Conservation (phyloP, 2,329 filamentous ascomycete species). For the Colletotrichum camelliae region DNA sequence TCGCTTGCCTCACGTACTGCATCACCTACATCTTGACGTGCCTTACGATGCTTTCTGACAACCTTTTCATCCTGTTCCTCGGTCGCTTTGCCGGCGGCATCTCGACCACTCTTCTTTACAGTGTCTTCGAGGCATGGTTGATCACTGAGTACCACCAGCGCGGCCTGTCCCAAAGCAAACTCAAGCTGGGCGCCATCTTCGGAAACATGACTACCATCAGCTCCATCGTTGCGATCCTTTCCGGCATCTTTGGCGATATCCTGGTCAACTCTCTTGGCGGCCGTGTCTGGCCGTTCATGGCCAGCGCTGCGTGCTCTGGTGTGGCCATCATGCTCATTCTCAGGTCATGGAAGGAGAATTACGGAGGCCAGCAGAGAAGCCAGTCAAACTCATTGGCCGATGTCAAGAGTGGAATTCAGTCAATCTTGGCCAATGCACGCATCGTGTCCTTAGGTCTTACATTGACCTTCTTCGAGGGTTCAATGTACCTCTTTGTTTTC, state of each 20-base stretch:
- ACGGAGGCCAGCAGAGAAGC: constrained; percentile 22
- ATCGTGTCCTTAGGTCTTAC: constrained; percentile 57
- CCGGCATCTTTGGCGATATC: constrained; percentile 57
- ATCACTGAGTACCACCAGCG: constrained; percentile 59
- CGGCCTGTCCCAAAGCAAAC: constrained; percentile 43
- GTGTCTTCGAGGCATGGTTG: constrained; percentile 66
- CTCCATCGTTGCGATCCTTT: constrained; percentile 59
- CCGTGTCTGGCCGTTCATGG: constrained; percentile 59
- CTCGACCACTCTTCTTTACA: constrained; percentile 62
- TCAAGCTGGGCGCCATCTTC: constrained; percentile 56
- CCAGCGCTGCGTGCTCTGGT: constrained; percentile 43
- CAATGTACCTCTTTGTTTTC: constrained; percentile 68
- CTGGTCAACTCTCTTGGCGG: constrained; percentile 52
- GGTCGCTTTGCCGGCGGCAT: constrained; percentile 62
- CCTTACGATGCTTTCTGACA: constrained; percentile 52
- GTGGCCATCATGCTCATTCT: constrained; percentile 51
- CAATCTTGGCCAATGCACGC: constrained; percentile 44
- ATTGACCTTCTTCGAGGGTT: constrained; percentile 64
- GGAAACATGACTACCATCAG: constrained; percentile 58
- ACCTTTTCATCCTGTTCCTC: constrained; percentile 50
- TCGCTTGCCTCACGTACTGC: constrained; percentile 60
- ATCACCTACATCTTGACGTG: constrained; percentile 56
- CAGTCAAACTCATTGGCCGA: constrained; percentile 20
- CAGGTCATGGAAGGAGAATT: constrained; percentile 43
- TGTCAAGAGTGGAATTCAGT: constrained; percentile 25